Percentiles rank a stretch among this genome's conserved stretches.
Evolutionary conservation across 2,329 filamentous ascomycete species (phyloP).

Genomic region (Colletotrichum sp.): DNA sequence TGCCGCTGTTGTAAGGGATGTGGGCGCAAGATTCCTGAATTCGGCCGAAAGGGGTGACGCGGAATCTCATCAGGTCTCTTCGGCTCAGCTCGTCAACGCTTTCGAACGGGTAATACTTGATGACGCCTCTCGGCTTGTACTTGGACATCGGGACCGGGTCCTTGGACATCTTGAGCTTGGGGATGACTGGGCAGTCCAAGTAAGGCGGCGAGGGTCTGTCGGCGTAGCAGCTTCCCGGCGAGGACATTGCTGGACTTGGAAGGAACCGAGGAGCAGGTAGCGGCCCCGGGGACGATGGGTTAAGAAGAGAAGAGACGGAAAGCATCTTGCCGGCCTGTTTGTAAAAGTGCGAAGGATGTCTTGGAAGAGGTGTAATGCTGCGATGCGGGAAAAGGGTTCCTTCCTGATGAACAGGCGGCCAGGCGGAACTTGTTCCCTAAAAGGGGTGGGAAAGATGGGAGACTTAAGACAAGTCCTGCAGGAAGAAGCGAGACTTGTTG

Average conservation of each 20-base stretch:
- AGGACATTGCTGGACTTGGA: conserved; percentile 43
- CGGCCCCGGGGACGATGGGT: conserved; percentile 57
- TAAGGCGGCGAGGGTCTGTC: conserved; percentile 32
- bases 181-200: conserved; percentile 31
- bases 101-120: conserved; percentile 80
- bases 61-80: conserved; percentile 65
- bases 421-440: conserved; percentile 2
- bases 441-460: conserved; percentile 22
- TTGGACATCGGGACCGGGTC: conserved; percentile 67
- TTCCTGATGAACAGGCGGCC: conserved; percentile 1
- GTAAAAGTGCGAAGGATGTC: conserved; percentile 8
- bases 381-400: conserved; percentile 2
- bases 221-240: conserved; percentile 36
- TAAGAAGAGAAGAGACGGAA: conserved; percentile 70
- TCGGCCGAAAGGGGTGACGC: conserved; percentile 68
- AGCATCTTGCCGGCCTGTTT: conserved; percentile 56
- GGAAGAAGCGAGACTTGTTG: conserved; percentile 8
- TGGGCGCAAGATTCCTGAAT: conserved; percentile 71
- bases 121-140: conserved; percentile 65
- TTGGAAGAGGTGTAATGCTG: conserved; percentile 17
- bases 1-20: conserved; percentile 94
- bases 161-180: conserved; percentile 67
- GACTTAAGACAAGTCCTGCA: conserved; percentile 38
- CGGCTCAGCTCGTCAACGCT: conserved; percentile 62
- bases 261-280: conserved; percentile 44